Percentiles rank a stretch among this genome's conserved stretches.
These are phyloP conservation scores for Juncus inflexus DNA, from an alignment of 176 grass and related monocot species.

Conservation along the genomic window DNA sequence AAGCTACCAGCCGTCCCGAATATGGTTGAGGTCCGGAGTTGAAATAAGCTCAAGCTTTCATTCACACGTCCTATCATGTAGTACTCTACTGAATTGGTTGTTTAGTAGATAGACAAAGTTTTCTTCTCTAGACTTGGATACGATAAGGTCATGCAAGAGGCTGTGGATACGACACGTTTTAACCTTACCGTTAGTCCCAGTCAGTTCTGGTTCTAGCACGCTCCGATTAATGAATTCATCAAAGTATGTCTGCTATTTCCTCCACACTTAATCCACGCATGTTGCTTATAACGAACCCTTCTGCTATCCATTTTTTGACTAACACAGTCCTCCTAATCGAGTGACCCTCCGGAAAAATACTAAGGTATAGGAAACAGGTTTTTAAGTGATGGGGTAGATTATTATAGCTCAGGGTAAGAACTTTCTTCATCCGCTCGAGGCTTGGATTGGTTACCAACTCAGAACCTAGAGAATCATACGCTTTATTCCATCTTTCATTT, in stretches of 20 bases:
- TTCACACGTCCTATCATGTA: background rate
- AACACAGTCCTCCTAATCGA: slow-evolving; percentile 1
- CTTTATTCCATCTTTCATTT: slow-evolving; percentile 11
- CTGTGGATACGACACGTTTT: slow-evolving; percentile 26
- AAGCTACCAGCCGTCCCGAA: background rate
- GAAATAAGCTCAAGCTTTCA: background rate
- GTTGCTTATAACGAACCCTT: slow-evolving; percentile 9
- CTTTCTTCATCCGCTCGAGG: slow-evolving; percentile 2
- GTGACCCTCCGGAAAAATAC: slow-evolving; percentile 27
- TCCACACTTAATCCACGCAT: background rate
- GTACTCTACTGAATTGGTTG: background rate
- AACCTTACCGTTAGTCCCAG: background rate
- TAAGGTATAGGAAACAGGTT: slow-evolving; percentile 23
- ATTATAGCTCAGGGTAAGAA: slow-evolving; percentile 25
- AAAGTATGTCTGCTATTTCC: slow-evolving; percentile 16
- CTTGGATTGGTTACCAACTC: background rate
- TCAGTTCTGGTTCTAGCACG: slow-evolving; percentile 8
- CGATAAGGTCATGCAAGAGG: slow-evolving; percentile 24
- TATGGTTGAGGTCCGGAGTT: slow-evolving; percentile 14
- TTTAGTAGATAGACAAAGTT: slow-evolving; percentile 12
- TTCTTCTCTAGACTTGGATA: slow-evolving; percentile 23
- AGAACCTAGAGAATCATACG: slow-evolving; percentile 10
- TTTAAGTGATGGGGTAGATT: slow-evolving; percentile 17
- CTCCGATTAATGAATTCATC: slow-evolving; percentile 26
- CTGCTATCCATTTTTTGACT: slow-evolving; percentile 21